Conservation (phyloP, 257 asterid species). For the Solanum habrochaites region DNA sequence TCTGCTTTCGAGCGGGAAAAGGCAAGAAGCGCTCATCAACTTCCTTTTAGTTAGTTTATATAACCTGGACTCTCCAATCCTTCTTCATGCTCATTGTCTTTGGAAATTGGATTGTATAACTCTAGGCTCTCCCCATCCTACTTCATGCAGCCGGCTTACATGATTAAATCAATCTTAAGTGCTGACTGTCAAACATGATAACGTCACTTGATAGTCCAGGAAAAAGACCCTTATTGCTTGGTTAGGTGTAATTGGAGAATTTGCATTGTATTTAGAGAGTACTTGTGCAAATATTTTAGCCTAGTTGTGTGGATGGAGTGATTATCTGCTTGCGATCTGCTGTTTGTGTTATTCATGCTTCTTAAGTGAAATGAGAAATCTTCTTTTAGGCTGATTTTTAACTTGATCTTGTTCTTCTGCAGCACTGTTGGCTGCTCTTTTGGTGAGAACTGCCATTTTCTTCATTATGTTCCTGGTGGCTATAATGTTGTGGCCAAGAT, state of each 20-base stretch:
- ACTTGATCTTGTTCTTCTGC: conserved; percentile 4
- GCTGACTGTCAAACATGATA: background rate
- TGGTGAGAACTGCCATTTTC: conserved; percentile 88
- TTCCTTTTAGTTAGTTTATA: background rate
- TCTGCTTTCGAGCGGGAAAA: background rate
- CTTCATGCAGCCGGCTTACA: background rate
- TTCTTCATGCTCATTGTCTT: background rate
- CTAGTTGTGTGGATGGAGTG: background rate
- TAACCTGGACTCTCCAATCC: background rate
- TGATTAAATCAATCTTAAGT: background rate
- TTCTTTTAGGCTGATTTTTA: background rate
- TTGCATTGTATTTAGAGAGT: background rate
- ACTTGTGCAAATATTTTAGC: background rate
- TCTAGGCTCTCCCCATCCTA: background rate
- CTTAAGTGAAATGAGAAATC: background rate
- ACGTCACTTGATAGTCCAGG: background rate
- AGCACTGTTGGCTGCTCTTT: conserved; percentile 63
- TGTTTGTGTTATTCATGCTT: background rate
- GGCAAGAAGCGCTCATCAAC: background rate
- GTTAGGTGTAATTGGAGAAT: background rate
- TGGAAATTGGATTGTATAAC: background rate
- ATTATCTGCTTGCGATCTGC: background rate
- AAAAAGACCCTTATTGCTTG: background rate
- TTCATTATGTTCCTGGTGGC: conserved; percentile 84
- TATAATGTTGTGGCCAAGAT: conserved; percentile 74